Base-by-base conservation (phyloP, 2,329 filamentous ascomycete genomes). In the Coleophoma crateriformis region DNA sequence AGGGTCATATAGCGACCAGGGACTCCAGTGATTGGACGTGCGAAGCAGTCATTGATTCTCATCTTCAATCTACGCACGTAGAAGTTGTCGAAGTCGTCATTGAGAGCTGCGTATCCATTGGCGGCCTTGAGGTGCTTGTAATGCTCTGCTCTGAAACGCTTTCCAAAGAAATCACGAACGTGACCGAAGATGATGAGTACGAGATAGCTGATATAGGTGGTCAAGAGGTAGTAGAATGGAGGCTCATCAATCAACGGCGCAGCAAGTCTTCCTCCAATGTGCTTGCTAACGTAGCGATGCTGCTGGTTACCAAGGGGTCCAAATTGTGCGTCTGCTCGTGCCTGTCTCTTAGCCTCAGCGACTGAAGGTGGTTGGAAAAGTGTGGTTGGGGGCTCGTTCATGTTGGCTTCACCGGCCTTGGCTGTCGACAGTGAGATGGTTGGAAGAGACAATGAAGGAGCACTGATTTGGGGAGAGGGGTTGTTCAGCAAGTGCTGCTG, bases 11-110 rank as follows among this genome's bases (percentile, higher is more conserved):
- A 96, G 55, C 94, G 85, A 50, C 94, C 94, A 8, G 94, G 94
- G 22, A 99, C 94, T 47, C 94, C 94, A 4, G 90, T 95, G 27
- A 88, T 90, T 12, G 92, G 90, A 45, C 94, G 83, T 59, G 92
- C 87, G 67, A 99, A 99, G 74, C 90, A 96, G 70, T 99, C 94
- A 61, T 97, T 95, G 65, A 99, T 90, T 56, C 94, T 84, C 74
- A 90, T 81, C 77, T 99, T 97, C 65, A 99, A 71, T 53, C 94
- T 81, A 50, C 94, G 83, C 50, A 92, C 89, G 71, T 99, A 99
- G 69, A 99, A 99, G 70, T 92, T 97, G 75, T 99, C 94, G 65
- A 99, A 99, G 69, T 99, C 94, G 62, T 90, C 95, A 70, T 96
- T 97, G 57, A 99, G 78, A 2, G 94, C 90, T 11, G 92, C 94